Evolutionary conservation across 495 filamentous ascomycete genomes (phyloP).

Genomic region (Pyronema domesticum): DNA sequence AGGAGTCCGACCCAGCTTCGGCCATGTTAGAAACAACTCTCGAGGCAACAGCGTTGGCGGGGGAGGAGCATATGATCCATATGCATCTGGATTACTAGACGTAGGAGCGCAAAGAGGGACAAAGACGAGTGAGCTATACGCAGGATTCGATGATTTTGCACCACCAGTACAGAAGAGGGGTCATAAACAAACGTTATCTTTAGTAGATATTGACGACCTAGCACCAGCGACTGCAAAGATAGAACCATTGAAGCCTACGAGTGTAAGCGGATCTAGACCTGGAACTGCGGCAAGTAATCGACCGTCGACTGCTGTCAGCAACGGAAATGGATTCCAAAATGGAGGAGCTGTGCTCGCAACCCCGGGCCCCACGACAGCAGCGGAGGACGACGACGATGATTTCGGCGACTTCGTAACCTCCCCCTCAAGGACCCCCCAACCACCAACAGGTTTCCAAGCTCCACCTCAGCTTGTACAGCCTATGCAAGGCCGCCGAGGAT

Average conservation of each 20-base stretch:
- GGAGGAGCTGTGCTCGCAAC: no score
- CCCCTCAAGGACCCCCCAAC: conserved; percentile 7
- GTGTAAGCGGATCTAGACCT: no score
- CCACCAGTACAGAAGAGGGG: no score
- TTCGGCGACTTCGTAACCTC: conserved; percentile 22
- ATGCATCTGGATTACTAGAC: neutral
- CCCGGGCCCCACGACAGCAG: neutral
- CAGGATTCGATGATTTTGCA: neutral
- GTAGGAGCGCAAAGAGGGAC: neutral
- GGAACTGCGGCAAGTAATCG: no score
- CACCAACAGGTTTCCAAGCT: conserved; percentile 1
- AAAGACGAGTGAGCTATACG: neutral
- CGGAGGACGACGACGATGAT: conserved; percentile 11
- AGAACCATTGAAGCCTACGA: no score
- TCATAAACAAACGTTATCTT: no score
- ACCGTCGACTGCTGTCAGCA: no score
- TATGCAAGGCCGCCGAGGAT: no score
- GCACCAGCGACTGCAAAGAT: no score
- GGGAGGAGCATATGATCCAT: conserved; percentile 1
- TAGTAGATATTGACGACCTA: no score
- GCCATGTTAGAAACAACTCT: neutral
- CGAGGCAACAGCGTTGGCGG: neutral
- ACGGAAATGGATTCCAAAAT: no score
- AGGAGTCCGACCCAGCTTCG: no score
- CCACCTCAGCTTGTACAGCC: conserved; percentile 3